A percentile compares a stretch with the other conserved stretches of the same genome.
Conservation (phyloP, 2,329 filamentous ascomycete species). For the Madurella mycetomatis region DNA sequence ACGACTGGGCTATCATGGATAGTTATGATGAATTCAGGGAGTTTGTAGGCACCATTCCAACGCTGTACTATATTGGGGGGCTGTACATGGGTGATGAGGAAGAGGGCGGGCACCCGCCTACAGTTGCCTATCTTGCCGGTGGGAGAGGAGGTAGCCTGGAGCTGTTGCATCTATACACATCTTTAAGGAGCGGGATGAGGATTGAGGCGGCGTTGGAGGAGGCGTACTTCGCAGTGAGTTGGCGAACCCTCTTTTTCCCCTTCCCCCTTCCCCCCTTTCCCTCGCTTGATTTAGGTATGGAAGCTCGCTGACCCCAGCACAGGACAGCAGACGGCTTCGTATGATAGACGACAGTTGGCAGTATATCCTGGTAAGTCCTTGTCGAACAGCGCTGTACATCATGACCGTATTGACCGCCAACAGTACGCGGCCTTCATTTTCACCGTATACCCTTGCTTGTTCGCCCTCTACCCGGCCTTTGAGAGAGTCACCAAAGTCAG, state of each 20-base stretch:
- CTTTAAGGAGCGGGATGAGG: conserved; percentile 9
- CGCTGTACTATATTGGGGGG: neutral
- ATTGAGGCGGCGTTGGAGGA: neutral
- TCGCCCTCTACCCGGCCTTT: conserved; percentile 60
- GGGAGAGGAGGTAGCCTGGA: neutral
- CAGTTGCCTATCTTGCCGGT: conserved; percentile 6
- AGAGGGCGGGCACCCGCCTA: conserved; percentile 3
- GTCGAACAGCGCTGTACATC: neutral
- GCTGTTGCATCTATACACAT: conserved; percentile 15
- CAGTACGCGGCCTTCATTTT: conserved; percentile 35
- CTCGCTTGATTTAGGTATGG: neutral
- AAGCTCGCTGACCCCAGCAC: neutral
- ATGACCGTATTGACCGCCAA: neutral
- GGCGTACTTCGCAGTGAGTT: neutral
- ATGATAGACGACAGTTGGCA: conserved; percentile 13
- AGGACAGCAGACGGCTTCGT: neutral
- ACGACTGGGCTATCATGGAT: conserved; percentile 38
- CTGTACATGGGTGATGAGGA: conserved; percentile 16
- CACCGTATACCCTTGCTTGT: conserved; percentile 60
- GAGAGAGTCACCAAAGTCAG: conserved; percentile 59
- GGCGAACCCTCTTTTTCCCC: no score
- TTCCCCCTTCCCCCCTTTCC: no score
- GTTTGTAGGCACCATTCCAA: conserved; percentile 40
- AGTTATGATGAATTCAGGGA: conserved; percentile 49
- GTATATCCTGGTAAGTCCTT: conserved; percentile 22